phyloP scores from a whole-genome alignment of 1,284 basidiomycete genomes.

The Fomitiporia mediterranea region DNA sequence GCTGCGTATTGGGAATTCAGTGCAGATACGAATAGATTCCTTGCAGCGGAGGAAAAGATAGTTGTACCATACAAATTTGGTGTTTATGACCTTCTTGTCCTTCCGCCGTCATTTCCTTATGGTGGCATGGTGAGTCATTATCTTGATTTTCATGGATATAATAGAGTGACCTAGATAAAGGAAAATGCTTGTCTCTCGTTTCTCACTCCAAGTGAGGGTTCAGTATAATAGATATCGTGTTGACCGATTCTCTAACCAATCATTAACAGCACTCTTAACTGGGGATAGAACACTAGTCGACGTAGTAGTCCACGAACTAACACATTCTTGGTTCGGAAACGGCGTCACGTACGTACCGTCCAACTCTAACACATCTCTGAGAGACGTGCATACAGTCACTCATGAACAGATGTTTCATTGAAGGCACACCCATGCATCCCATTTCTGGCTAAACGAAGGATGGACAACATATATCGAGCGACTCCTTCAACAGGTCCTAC shows the following conservation, averaged over 20 bases:
- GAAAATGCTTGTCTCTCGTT: slow-evolving; percentile 85
- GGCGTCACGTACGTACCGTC: slow-evolving; percentile 74
- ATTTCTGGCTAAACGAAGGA: slow-evolving; percentile 93
- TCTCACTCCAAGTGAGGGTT: slow-evolving; percentile 71
- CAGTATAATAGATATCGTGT: neutral
- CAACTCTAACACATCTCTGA: too few species aligned
- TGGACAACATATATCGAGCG: slow-evolving; percentile 96
- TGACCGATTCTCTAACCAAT: too few species aligned
- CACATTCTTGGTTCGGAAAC: slow-evolving; percentile 85
- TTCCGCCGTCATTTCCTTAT: slow-evolving; percentile 92
- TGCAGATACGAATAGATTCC: slow-evolving; percentile 77
- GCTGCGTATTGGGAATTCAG: slow-evolving; percentile 85
- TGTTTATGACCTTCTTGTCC: slow-evolving; percentile 87
- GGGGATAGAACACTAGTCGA: slow-evolving; percentile 84
- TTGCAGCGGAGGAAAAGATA: slow-evolving; percentile 71
- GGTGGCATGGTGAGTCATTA: slow-evolving; percentile 80
- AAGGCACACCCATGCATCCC: slow-evolving; percentile 65
- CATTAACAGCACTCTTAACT: slow-evolving; percentile 63
- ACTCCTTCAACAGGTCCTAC: slow-evolving; percentile 68
- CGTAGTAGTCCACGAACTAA: slow-evolving; percentile 76
- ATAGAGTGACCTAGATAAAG: too few species aligned
- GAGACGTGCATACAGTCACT: neutral
- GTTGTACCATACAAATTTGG: slow-evolving; percentile 80
- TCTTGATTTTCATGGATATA: too few species aligned
- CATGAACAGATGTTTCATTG: neutral